phyloP scores from a whole-genome alignment of 164 flowering plant genomes.

The Aristolochia fimbriata region DNA sequence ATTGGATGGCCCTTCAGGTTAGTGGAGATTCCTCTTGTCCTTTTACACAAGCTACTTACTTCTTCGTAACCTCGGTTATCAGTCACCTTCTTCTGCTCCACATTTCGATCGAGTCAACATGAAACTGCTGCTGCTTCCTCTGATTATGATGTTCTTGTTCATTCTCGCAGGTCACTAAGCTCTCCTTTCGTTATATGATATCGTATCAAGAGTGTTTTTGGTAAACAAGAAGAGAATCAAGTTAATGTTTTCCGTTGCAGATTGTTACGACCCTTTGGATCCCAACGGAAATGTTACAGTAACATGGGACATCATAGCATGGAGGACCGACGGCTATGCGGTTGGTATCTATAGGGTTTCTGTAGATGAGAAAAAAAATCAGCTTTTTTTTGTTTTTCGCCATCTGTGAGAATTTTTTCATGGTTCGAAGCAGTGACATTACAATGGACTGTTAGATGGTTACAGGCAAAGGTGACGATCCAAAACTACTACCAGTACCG shows the following conservation, averaged over 20 bases:
- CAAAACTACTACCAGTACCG: slow-evolving; percentile 51
- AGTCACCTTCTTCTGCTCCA: not conserved
- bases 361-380: not conserved
- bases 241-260: no score
- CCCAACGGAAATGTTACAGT: slow-evolving; percentile 56
- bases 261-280: slow-evolving; percentile 59
- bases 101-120: not conserved
- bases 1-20: not conserved
- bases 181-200: no score
- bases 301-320: slow-evolving; percentile 34
- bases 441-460: not conserved
- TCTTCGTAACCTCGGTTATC: not conserved
- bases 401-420: not conserved
- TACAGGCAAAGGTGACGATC: slow-evolving; percentile 49
- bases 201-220: no score
- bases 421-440: not conserved
- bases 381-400: not conserved
- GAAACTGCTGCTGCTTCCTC: not conserved
- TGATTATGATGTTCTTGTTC: not conserved
- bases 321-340: slow-evolving; percentile 36
- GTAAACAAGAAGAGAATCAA: no score
- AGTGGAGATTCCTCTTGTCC: not conserved
- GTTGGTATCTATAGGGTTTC: slow-evolving; percentile 20
- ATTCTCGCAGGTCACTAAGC: not conserved
- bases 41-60: not conserved